phyloP scores from a whole-genome alignment of 2,329 filamentous ascomycete species.

The Fusarium temperatum region DNA sequence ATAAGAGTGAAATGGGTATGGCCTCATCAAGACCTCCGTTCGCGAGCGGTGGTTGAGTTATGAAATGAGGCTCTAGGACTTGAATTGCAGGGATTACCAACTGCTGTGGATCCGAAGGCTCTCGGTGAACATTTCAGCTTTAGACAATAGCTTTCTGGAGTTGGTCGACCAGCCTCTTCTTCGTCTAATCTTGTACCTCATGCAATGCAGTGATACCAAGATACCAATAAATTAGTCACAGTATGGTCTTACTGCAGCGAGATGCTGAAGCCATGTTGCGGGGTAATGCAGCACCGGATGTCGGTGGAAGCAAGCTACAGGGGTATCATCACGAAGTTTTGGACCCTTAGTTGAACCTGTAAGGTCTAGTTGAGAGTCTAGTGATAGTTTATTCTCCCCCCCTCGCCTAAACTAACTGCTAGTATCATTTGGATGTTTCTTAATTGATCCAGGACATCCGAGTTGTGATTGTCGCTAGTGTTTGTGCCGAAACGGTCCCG shows the following conservation, averaged over 20 bases:
- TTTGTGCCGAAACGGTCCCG: not conserved
- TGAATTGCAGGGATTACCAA: not conserved
- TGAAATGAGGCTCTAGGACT: not conserved
- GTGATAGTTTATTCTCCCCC: not conserved
- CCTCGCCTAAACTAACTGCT: not conserved
- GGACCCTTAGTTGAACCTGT: not conserved
- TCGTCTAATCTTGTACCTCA: not conserved
- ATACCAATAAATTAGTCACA: not conserved
- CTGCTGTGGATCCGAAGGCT: not conserved
- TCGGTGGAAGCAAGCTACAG: not conserved
- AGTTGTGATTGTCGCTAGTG: not conserved
- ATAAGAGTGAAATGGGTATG: no score
- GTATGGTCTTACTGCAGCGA: not conserved
- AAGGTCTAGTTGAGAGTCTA: not conserved
- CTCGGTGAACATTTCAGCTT: not conserved
- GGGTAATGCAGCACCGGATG: not conserved
- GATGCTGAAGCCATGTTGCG: not conserved
- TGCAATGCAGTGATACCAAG: not conserved
- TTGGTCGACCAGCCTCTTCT: rapidly evolving
- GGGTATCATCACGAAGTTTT: not conserved
- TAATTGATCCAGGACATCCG: no score
- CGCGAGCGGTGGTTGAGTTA: not conserved
- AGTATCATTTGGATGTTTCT: not conserved
- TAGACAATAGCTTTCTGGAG: not conserved
- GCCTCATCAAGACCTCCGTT: not conserved